A percentile compares a stretch with the other conserved stretches of the same genome.
Evolutionary conservation across 768 basidiomycete species (phyloP).

Genomic region (Auricularia sp.): DNA sequence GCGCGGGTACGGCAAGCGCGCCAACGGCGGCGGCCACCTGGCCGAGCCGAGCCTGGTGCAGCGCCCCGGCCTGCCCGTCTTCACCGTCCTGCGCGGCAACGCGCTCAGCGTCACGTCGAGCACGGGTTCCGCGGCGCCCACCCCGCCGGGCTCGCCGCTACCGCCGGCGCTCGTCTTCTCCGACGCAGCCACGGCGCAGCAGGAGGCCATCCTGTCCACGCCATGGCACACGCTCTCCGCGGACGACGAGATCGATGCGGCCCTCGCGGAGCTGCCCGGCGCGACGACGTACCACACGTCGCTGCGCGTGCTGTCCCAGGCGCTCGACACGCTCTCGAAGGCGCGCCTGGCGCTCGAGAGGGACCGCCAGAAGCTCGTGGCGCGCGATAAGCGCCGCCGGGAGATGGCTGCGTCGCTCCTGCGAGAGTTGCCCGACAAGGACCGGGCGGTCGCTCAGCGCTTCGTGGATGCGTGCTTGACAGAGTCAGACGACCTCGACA

Average conservation of each 20-base stretch:
- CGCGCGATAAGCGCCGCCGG: slow-evolving; percentile 49
- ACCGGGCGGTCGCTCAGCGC: slow-evolving; percentile 56
- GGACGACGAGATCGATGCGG: neutral
- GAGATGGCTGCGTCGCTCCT: slow-evolving; percentile 46
- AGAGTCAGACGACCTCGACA: slow-evolving; percentile 39
- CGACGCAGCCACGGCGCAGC: neutral
- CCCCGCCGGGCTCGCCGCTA: slow-evolving; percentile 26
- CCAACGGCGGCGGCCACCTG: slow-evolving; percentile 15
- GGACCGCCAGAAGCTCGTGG: slow-evolving; percentile 37
- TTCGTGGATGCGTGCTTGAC: slow-evolving; percentile 59
- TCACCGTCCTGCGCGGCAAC: slow-evolving; percentile 31
- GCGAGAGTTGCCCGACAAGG: slow-evolving; percentile 45
- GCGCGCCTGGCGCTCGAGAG: slow-evolving; percentile 58
- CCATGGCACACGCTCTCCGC: neutral
- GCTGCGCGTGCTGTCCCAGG: slow-evolving; percentile 59
- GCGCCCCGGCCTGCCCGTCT: slow-evolving; percentile 26
- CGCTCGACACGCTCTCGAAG: slow-evolving; percentile 47
- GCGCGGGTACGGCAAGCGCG: slow-evolving; percentile 40
- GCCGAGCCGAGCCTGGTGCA: slow-evolving; percentile 10
- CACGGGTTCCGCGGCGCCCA: slow-evolving; percentile 11
- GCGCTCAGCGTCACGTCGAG: neutral
- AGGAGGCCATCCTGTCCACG: slow-evolving; percentile 3
- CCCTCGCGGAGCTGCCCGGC: slow-evolving; percentile 3
- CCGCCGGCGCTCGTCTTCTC: slow-evolving; percentile 31
- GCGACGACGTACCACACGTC: slow-evolving; percentile 48